phyloP scores from a whole-genome alignment of 495 filamentous ascomycete species.

The Parmelia sp. region DNA sequence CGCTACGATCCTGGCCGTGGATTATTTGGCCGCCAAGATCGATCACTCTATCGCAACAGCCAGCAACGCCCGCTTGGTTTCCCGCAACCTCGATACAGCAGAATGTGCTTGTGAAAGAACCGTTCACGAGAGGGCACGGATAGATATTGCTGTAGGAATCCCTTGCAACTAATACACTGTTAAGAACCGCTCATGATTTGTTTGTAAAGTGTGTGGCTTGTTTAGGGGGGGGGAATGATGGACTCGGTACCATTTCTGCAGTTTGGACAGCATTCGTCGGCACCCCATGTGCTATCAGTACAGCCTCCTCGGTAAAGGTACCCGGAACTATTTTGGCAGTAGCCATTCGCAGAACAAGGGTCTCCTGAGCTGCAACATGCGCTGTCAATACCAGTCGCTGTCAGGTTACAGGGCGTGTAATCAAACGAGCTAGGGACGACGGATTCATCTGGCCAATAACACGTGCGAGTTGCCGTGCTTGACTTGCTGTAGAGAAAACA shows the following conservation, averaged over 20 bases:
- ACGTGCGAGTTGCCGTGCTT: not conserved
- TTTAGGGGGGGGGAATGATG: no score
- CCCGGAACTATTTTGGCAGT: not conserved
- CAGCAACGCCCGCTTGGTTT: not conserved
- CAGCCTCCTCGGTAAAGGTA: slow-evolving; percentile 17
- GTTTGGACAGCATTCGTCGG: not conserved
- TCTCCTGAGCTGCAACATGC: slow-evolving; percentile 6
- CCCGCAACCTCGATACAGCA: not conserved
- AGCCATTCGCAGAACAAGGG: slow-evolving; percentile 9
- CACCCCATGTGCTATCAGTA: slow-evolving; percentile 9
- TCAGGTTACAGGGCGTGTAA: not conserved
- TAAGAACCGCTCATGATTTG: not conserved
- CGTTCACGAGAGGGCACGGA: not conserved
- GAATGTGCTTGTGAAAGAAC: not conserved
- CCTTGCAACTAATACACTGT: not conserved
- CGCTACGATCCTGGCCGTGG: not conserved
- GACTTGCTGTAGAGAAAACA: not conserved
- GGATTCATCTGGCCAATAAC: not conserved
- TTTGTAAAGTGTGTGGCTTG: not conserved
- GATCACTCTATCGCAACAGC: not conserved
- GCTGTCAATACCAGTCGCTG: not conserved
- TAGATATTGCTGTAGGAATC: slow-evolving; percentile 5
- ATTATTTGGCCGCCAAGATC: not conserved
- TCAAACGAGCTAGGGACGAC: not conserved
- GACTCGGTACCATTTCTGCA: slow-evolving; percentile 4